Conservation (phyloP, 2,329 filamentous ascomycete species). For the Alternaria atra region DNA sequence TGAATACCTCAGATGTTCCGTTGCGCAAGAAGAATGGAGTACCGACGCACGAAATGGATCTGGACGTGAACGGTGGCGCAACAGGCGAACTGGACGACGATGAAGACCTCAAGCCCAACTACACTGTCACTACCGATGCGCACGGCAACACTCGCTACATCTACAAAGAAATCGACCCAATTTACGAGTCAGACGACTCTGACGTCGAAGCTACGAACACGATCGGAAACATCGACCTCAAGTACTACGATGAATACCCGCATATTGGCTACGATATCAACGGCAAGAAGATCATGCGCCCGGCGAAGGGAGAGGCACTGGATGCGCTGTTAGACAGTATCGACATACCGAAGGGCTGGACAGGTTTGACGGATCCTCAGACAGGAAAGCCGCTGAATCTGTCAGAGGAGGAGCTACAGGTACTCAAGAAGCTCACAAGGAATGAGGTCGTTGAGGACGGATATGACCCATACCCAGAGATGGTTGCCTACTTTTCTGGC, state of each 20-base stretch:
- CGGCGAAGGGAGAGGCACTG: slow-evolving; percentile 89
- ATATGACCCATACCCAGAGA: slow-evolving; percentile 92
- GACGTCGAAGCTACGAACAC: slow-evolving; percentile 86
- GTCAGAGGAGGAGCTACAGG: slow-evolving; percentile 85
- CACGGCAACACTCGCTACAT: slow-evolving; percentile 91
- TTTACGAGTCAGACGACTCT: slow-evolving; percentile 95
- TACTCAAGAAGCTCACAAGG: slow-evolving; percentile 86
- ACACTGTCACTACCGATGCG: slow-evolving; percentile 76
- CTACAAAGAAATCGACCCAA: slow-evolving; percentile 91
- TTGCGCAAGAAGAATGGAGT: slow-evolving; percentile 26
- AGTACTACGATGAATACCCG: slow-evolving; percentile 96
- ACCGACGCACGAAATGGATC: slow-evolving; percentile 26
- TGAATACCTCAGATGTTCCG: slow-evolving; percentile 48
- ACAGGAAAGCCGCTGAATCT: slow-evolving; percentile 93
- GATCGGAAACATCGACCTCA: slow-evolving; percentile 91
- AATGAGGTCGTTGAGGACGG: slow-evolving; percentile 87
- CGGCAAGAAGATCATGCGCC: slow-evolving; percentile 96
- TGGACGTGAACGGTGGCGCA: slow-evolving; percentile 16
- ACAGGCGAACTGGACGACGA: slow-evolving; percentile 44
- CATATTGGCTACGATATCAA: slow-evolving; percentile 99
- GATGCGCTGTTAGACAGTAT: slow-evolving; percentile 96
- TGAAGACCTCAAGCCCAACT: slow-evolving; percentile 58
- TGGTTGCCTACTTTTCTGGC: slow-evolving; percentile 92
- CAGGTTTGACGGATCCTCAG: slow-evolving; percentile 89
- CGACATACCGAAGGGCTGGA: slow-evolving; percentile 96